Evolutionary conservation across 805 yeast species (phyloP).

Genomic region (Metschnikowia dekortorum): DNA sequence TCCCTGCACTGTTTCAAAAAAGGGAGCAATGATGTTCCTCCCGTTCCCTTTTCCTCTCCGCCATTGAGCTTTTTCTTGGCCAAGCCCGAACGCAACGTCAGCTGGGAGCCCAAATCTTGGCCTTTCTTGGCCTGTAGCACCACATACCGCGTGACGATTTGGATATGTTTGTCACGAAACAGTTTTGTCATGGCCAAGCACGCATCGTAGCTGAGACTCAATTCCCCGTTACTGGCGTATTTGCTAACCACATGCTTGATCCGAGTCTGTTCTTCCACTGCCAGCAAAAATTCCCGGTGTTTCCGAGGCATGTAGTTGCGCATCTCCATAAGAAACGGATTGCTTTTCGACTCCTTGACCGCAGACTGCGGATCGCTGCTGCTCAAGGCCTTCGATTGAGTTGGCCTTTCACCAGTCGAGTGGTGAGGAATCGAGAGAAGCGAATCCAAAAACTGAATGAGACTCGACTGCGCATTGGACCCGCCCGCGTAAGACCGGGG

Average conservation of each 20-base stretch:
- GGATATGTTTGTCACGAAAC: constrained; percentile 90
- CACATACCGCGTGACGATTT: constrained; percentile 84
- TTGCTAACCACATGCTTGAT: constrained; percentile 60
- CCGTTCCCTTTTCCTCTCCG: constrained; percentile 75
- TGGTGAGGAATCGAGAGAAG: constrained; percentile 71
- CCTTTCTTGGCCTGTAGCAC: constrained; percentile 69
- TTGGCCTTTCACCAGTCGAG: constrained; percentile 62
- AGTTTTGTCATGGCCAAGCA: constrained; percentile 83
- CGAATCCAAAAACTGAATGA: constrained; percentile 82
- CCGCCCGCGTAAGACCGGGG: constrained; percentile 76
- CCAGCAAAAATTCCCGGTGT: constrained; percentile 70
- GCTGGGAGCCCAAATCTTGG: constrained; percentile 48
- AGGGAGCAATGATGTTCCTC: constrained; percentile 89
- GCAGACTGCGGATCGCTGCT: no score
- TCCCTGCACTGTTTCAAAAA: constrained; percentile 93
- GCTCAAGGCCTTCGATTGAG: constrained; percentile 1
- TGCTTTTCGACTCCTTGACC: constrained; percentile 18
- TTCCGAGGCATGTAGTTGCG: constrained; percentile 84
- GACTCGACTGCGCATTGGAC: constrained; percentile 87
- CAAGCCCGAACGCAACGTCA: constrained; percentile 63
- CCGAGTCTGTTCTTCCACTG: constrained; percentile 52
- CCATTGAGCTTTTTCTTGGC: constrained; percentile 47
- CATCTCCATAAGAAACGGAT: constrained; percentile 75
- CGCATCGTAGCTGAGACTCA: constrained; percentile 76
- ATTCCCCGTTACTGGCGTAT: constrained; percentile 44